These are phyloP conservation scores for Colletotrichum spaethianum DNA, from an alignment of 2,329 filamentous ascomycete genomes.

Conservation along the genomic window DNA sequence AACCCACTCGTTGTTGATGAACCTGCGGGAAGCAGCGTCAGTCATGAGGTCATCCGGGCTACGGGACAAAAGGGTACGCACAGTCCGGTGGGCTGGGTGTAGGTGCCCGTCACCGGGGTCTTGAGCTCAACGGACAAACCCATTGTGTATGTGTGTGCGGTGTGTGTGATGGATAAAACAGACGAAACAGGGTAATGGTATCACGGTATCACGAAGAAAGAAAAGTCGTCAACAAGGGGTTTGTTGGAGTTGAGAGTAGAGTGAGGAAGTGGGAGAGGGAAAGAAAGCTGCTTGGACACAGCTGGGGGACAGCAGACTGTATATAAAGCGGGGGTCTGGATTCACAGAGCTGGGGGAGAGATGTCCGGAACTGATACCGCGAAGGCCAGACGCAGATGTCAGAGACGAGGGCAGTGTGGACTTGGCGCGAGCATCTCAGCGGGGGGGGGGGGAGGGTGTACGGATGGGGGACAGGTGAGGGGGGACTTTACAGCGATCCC, in stretches of 20 bases:
- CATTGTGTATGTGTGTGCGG: slow-evolving; percentile 49
- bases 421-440: not conserved
- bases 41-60: not conserved
- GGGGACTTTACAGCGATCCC: slow-evolving; percentile 5
- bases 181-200: slow-evolving; percentile 33
- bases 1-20: slow-evolving; percentile 95
- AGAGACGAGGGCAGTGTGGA: slow-evolving; percentile 17
- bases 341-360: slow-evolving; percentile 28
- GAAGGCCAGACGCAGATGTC: slow-evolving; percentile 31
- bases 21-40: slow-evolving; percentile 61
- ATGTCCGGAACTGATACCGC: slow-evolving; percentile 29
- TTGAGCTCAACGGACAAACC: slow-evolving; percentile 72
- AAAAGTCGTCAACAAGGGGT: not conserved
- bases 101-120: slow-evolving; percentile 75
- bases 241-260: slow-evolving; percentile 15
- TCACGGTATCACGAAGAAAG: slow-evolving; percentile 28
- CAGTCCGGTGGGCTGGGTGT: slow-evolving; percentile 74
- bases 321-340: slow-evolving; percentile 41
- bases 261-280: slow-evolving; percentile 16
- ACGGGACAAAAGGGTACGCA: slow-evolving; percentile 54
- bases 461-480: slow-evolving; percentile 24
- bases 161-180: slow-evolving; percentile 3
- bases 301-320: slow-evolving; percentile 34
- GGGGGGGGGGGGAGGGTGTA: slow-evolving; percentile 13
- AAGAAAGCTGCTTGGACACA: not conserved